Evolutionary conservation across 371 early-diverging fungal genomes (phyloP).

Genomic region (Conidiobolus incongruus): DNA sequence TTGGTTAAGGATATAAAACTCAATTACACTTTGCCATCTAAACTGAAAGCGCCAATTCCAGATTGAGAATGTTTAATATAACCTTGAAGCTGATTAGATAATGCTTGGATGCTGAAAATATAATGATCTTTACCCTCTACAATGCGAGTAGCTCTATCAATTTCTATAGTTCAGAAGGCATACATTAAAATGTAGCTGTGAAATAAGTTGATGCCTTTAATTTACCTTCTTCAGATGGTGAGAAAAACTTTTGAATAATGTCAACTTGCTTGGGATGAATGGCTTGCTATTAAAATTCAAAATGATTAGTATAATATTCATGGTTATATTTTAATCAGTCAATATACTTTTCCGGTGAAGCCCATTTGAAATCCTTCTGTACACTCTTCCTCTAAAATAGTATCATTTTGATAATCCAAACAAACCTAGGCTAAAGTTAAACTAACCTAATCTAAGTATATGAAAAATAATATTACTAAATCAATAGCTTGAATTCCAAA

Average conservation of each 20-base stretch:
- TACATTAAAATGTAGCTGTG: too few species aligned
- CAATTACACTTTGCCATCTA: conserved; percentile 68
- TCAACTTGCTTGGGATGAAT: conserved; percentile 80
- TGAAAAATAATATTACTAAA: conserved; percentile 26
- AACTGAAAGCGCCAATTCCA: conserved; percentile 70
- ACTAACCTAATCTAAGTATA: too few species aligned
- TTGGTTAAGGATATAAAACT: background rate
- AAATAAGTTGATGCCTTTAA: too few species aligned
- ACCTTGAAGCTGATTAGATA: conserved; percentile 11
- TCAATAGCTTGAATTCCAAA: conserved; percentile 76
- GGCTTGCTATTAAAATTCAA: conserved; percentile 26
- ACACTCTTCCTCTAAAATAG: conserved; percentile 51
- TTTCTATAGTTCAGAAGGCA: background rate
- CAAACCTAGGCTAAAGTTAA: conserved; percentile 29
- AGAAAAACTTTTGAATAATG: conserved; percentile 46
- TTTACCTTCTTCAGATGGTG: conserved; percentile 49
- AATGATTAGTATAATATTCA: background rate
- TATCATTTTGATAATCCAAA: conserved; percentile 48
- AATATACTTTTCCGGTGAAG: conserved; percentile 56
- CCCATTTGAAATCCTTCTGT: conserved; percentile 72
- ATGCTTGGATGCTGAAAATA: too few species aligned
- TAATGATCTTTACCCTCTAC: conserved; percentile 9
- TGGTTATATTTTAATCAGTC: background rate
- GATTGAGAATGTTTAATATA: conserved; percentile 30
- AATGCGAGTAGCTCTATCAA: conserved; percentile 12